Evolutionary conservation across 345 rosid species (phyloP), one percentile per base, ranked within the genome.

Genomic region (Heritiera fomes): DNA sequence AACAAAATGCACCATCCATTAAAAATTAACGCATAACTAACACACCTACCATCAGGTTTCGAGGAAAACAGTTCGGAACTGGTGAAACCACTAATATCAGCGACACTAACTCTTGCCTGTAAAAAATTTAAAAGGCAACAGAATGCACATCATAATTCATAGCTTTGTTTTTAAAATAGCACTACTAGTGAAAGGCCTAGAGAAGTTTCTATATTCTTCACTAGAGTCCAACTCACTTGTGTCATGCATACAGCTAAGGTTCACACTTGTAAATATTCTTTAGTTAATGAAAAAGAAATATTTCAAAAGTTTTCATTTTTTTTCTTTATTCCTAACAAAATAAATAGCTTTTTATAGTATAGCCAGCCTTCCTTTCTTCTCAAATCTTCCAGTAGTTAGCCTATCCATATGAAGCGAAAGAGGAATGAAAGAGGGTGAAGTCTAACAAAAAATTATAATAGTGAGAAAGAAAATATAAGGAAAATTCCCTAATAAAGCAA

Each of bases 61-160:
- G 89, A 78, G 20, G 91, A 87, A 83, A 87, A 84, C 76, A 79
- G 53, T 82, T 96, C 97, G 17, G 95, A 88, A 73, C 97, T 87
- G 43, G 89, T 72, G 75, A 90, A 88, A 56, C 98, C 98, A 71
- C 91, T 90, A 56, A 91, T 87, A 88, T 96, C 99, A 15, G 95
- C 82, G 77, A 96, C 97, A 76, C 90, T 92, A 81, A 96, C 80
- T 84, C 87, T 94, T 72, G 97, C 98, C 98, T 96, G 87, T 71
- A 87, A 80, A 45, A 80, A 61, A 40, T 73, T 76, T 49, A 72
- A 79, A 80, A 38, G 8, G 69, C 78, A 77, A 15, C 63, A 62
- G 43, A 56, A 76, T 15, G 28, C 23, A 71, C 8, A 50, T 50
- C n/a, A 0, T 14, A 67, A 34, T 34, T 34, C 38, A 34, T 0